A percentile compares a stretch with the other conserved stretches of the same genome.
These are phyloP conservation scores for Peterozyma toletana DNA, from an alignment of 805 yeast species.

Conservation along the genomic window DNA sequence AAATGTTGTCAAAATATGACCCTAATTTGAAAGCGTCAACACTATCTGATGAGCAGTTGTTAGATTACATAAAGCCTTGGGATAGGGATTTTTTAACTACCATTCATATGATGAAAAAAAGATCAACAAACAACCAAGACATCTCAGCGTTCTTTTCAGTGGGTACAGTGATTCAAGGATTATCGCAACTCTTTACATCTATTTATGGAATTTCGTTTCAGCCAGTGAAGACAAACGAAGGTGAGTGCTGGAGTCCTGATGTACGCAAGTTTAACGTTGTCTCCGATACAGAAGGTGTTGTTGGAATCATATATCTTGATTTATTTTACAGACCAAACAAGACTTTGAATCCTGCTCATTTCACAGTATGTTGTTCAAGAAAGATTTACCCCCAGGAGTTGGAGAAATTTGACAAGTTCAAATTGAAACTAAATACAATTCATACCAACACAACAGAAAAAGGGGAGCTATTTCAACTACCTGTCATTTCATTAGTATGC, in stretches of 20 bases:
- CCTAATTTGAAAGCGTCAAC: conserved; percentile 12
- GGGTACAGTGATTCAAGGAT: conserved; percentile 80
- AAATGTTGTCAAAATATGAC: conserved; percentile 31
- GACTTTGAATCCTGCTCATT: conserved; percentile 87
- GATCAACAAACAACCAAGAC: conserved; percentile 32
- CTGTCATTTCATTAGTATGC: conserved; percentile 85
- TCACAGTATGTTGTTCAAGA: conserved; percentile 92
- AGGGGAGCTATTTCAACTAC: conserved; percentile 63
- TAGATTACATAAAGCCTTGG: conserved; percentile 70
- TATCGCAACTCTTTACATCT: conserved; percentile 59
- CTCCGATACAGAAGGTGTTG: conserved; percentile 51
- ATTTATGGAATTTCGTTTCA: conserved; percentile 74
- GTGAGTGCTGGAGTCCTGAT: conserved; percentile 86
- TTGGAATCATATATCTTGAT: conserved; percentile 86
- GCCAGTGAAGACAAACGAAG: conserved; percentile 54
- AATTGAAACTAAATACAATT: conserved; percentile 21
- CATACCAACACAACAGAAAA: conserved; percentile 27
- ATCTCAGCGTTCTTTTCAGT: conserved; percentile 73
- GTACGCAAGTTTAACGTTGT: conserved; percentile 78
- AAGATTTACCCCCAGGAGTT: conserved; percentile 53
- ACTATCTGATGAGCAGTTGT: conserved; percentile 29
- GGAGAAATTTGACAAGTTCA: conserved; percentile 28
- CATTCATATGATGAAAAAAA: conserved; percentile 20
- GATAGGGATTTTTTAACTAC: conserved; percentile 65
- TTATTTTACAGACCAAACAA: conserved; percentile 72